These are phyloP conservation scores for Ophiostoma triangulosporum DNA, from an alignment of 2,329 filamentous ascomycete species.

Conservation along the genomic window DNA sequence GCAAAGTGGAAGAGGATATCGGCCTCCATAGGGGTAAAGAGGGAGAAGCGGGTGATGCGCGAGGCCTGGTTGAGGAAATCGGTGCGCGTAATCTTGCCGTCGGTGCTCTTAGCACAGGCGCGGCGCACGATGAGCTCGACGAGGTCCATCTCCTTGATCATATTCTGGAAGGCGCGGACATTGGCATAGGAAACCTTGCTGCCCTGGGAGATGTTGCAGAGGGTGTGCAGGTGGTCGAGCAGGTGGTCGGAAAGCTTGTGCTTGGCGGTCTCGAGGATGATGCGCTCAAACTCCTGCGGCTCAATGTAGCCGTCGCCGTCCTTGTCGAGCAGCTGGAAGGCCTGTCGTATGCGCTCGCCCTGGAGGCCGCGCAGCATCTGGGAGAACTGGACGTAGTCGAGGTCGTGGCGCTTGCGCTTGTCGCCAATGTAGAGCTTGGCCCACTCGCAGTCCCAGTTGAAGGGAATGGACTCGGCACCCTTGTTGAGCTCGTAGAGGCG, in stretches of 20 bases:
- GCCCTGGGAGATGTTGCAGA: constrained; percentile 86
- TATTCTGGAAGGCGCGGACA: constrained; percentile 93
- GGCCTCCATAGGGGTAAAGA: constrained; percentile 97
- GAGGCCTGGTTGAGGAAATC: constrained; percentile 94
- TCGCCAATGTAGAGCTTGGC: constrained; percentile 85
- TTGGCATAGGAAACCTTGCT: constrained; percentile 97
- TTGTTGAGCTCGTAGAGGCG: constrained; percentile 79
- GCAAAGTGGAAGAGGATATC: constrained; percentile 99
- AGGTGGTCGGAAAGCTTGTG: constrained; percentile 98
- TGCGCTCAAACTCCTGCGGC: constrained; percentile 89
- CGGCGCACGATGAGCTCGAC: constrained; percentile 87
- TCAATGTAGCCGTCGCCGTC: constrained; percentile 91
- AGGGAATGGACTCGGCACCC: constrained; percentile 70
- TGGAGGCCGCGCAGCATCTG: constrained; percentile 96
- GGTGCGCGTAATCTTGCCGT: constrained; percentile 85
- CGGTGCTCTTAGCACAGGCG: constrained; percentile 66
- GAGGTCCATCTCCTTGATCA: constrained; percentile 95
- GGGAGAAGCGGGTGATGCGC: constrained; percentile 79
- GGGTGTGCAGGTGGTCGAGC: constrained; percentile 74
- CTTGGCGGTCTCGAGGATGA: constrained; percentile 80
- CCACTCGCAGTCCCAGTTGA: constrained; percentile 97
- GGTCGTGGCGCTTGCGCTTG: constrained; percentile 73
- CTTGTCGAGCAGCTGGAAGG: constrained; percentile 83
- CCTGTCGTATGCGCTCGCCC: constrained; percentile 89
- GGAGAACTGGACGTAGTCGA: constrained; percentile 93